Percentiles rank a stretch among this genome's conserved stretches.
Evolutionary conservation across 352 stramenopile species (phyloP).

Genomic region (Lagenidium giganteum): DNA sequence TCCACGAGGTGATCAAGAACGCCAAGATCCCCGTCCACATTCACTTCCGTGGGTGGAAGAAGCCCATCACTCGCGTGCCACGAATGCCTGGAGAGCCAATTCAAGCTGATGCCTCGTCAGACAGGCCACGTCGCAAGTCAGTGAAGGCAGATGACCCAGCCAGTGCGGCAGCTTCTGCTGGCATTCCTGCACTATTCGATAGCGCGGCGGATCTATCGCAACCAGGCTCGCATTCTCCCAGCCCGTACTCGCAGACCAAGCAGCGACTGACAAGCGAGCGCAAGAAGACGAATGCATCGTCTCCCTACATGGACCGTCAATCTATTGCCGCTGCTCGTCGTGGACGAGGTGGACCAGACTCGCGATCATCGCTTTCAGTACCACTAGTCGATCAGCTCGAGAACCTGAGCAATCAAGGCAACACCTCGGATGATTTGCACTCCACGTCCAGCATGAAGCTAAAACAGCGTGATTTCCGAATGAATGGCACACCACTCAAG

Average conservation of each 20-base stretch:
- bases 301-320: slow-evolving; percentile 20
- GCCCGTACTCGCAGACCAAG: slow-evolving; percentile 19
- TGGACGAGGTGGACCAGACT: slow-evolving; percentile 5
- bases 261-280: slow-evolving; percentile 20
- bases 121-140: too few species aligned
- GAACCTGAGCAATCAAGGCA: slow-evolving; percentile 12
- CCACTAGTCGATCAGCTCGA: slow-evolving; percentile 12
- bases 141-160: too few species aligned
- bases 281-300: slow-evolving; percentile 25
- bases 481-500: slow-evolving; percentile 8
- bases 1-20: slow-evolving; percentile 81
- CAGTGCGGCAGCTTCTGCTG: background rate
- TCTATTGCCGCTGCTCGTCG: slow-evolving; percentile 10
- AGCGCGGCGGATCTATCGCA: slow-evolving; percentile 1
- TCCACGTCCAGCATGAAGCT: slow-evolving; percentile 14
- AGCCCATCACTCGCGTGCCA: slow-evolving; percentile 12
- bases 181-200: slow-evolving; percentile 2
- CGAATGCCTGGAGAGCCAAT: background rate
- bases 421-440: slow-evolving; percentile 8
- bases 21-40: slow-evolving; percentile 68
- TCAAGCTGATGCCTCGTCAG: too few species aligned
- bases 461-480: slow-evolving; percentile 19
- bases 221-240: background rate
- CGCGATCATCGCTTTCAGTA: slow-evolving; percentile 1
- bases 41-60: slow-evolving; percentile 41